Base-by-base conservation (phyloP, 495 filamentous ascomycete genomes). In the Aspergillus haitiensis region DNA sequence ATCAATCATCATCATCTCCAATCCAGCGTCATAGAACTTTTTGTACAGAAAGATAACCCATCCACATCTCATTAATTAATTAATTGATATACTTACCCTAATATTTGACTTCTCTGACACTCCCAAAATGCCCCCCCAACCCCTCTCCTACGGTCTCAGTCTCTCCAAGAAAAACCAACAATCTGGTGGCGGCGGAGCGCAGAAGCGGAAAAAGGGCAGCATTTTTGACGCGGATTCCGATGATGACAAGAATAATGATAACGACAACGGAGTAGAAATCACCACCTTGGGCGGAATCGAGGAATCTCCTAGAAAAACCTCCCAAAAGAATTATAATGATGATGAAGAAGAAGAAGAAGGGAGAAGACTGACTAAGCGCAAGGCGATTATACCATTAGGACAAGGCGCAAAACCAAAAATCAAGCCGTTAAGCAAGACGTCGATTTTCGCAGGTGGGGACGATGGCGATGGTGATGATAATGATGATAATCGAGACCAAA, bases 141-240 rank as follows among this genome's bases (percentile, higher is more conserved):
- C 65, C 50, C 74, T 78, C 52, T 81, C 82, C n/a, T 78, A 79
- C 56, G 86, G 86, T 7, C 71, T 89, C 7, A 88, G 84, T 59
- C 64, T 86, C 21, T 68, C 79, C 2, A 87, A 81, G 59, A 81
- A 61, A 56, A 35, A 35, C 36, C 42, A 60, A 34, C 47, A 61
- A 47, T 5, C 27, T 21, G 37, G 55, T 11, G 32, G 45, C 40
- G 40, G 12, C 44, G 39, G 52, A 44, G 27, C 51, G 18, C 76
- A 76, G 64, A 82, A 73, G 64, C 77, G 71, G 69, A 82, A 82
- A 64, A 81, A 79, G 62, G 72, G 70, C 21, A 27, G 21, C 13
- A 75, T 82, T 45, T 80, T 82, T 62, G 78, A 79, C 56, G 78
- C 78, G 5, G 81, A 72, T 52, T 70, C 71, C 16, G 77, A 78